Conservation (phyloP, 176 grass and related monocot genomes). For the Calamus simplicifolius region DNA sequence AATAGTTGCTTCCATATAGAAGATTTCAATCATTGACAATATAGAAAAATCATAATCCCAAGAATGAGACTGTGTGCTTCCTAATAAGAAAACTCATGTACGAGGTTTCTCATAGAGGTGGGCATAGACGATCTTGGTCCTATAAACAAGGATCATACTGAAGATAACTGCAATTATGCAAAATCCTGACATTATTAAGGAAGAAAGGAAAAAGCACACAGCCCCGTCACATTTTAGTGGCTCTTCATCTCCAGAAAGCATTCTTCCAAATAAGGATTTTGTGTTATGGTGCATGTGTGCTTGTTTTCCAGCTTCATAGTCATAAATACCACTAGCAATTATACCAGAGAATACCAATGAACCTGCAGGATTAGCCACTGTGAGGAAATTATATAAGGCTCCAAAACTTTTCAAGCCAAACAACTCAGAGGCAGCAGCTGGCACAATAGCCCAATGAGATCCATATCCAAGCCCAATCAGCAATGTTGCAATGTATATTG, state of each 20-base stretch:
- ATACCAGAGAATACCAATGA: constrained; percentile 2
- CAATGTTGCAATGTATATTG: not conserved
- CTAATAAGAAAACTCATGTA: too few relatives aligned
- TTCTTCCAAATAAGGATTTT: not conserved
- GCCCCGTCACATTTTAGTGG: constrained; percentile 6
- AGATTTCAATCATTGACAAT: too few relatives aligned
- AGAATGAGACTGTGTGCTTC: too few relatives aligned
- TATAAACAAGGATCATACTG: constrained; percentile 5
- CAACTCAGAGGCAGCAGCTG: constrained; percentile 5
- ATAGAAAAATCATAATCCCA: too few relatives aligned
- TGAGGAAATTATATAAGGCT: constrained; percentile 5
- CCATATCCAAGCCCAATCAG: not conserved
- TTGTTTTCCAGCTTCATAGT: constrained; percentile 3
- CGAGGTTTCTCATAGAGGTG: not conserved
- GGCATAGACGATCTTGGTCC: constrained; percentile 6
- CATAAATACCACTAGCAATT: constrained; percentile 1
- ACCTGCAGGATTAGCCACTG: constrained; percentile 2
- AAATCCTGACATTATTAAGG: constrained; percentile 1
- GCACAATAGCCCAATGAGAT: not conserved
- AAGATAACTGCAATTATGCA: not conserved
- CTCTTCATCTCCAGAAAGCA: not conserved
- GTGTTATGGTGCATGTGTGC: not conserved
- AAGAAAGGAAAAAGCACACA: constrained; percentile 8
- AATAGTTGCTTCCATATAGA: too few relatives aligned
- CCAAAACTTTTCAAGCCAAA: constrained; percentile 8